Percentiles rank a stretch among this genome's conserved stretches.
These are phyloP conservation scores for Eragrostis curvula DNA, from an alignment of 176 grass and related monocot genomes.

Conservation along the genomic window DNA sequence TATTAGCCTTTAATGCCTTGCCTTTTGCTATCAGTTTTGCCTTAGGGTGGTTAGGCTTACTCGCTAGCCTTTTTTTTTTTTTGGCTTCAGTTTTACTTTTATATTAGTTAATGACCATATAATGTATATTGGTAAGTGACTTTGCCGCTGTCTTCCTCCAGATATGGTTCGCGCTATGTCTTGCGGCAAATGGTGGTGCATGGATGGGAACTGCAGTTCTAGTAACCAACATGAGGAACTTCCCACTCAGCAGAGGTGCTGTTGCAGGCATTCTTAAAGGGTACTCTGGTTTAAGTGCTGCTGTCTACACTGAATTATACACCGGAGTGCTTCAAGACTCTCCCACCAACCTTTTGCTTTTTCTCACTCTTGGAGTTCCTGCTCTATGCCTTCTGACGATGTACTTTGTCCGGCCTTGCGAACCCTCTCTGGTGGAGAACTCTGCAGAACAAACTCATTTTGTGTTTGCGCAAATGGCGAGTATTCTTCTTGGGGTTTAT, in stretches of 20 bases:
- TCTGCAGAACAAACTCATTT: constrained; percentile 72
- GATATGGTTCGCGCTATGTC: constrained; percentile 86
- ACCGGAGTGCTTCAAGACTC: constrained; percentile 70
- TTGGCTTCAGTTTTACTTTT: no score
- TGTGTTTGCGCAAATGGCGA: constrained; percentile 70
- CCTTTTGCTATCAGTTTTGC: neutral
- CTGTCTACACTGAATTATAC: constrained; percentile 88
- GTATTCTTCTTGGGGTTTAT: constrained; percentile 77
- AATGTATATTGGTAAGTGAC: constrained; percentile 9
- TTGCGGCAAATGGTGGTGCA: constrained; percentile 84
- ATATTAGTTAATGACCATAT: neutral
- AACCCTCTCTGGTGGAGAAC: constrained; percentile 69
- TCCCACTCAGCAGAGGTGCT: constrained; percentile 84
- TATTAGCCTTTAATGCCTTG: neutral
- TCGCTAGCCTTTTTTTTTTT: neutral
- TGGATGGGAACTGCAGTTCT: constrained; percentile 81
- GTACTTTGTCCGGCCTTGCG: constrained; percentile 92
- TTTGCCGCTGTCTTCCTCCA: neutral
- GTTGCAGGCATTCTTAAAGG: constrained; percentile 96
- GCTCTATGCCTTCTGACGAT: constrained; percentile 64
- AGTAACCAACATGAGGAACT: constrained; percentile 98
- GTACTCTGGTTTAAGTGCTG: constrained; percentile 74
- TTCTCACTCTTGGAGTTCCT: constrained; percentile 77
- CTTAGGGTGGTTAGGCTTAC: neutral
- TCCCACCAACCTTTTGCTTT: constrained; percentile 60